Evolutionary conservation across 2,329 filamentous ascomycete species (phyloP).

Genomic region (Diaporthe citrichinensis): DNA sequence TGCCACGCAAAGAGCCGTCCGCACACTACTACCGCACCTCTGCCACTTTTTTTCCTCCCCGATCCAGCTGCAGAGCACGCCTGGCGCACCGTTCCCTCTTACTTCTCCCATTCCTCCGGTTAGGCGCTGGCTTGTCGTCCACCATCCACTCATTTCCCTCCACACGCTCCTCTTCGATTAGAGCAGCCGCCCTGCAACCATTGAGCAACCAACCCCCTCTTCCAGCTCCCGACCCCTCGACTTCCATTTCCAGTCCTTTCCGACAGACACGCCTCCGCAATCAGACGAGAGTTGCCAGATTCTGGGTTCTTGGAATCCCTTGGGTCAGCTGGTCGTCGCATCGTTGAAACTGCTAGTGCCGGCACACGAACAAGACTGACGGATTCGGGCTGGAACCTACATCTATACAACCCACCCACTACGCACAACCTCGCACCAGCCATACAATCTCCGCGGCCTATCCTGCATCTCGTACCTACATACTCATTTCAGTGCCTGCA

Average conservation of each 20-base stretch:
- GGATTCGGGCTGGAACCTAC: conserved; percentile 26
- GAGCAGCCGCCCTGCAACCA: conserved; percentile 28
- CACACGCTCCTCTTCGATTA: conserved; percentile 30
- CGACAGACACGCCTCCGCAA: conserved; percentile 33
- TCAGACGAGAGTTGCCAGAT: conserved; percentile 34
- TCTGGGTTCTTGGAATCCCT: conserved; percentile 19
- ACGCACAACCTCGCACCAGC: conserved; percentile 23
- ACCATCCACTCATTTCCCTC: conserved; percentile 47
- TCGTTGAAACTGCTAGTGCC: conserved; percentile 34
- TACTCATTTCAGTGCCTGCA: neutral
- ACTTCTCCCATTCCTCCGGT: conserved; percentile 38
- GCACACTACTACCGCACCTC: conserved; percentile 32
- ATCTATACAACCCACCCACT: conserved; percentile 19
- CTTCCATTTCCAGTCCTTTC: conserved; percentile 37
- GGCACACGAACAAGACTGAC: conserved; percentile 6
- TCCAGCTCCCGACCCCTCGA: conserved; percentile 14
- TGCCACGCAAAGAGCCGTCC: conserved; percentile 12
- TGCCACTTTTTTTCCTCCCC: conserved; percentile 32
- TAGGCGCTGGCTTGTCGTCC: conserved; percentile 49
- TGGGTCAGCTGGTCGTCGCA: conserved; percentile 18
- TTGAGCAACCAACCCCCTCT: conserved; percentile 24
- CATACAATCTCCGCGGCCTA: conserved; percentile 20
- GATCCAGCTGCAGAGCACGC: conserved; percentile 30
- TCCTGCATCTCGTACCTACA: conserved; percentile 37
- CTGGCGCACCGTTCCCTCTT: conserved; percentile 41